Percentiles rank a stretch among this genome's conserved stretches.
Evolutionary conservation across 371 early-diverging fungal genomes (phyloP).

Genomic region (Lichtheimia corymbifera): DNA sequence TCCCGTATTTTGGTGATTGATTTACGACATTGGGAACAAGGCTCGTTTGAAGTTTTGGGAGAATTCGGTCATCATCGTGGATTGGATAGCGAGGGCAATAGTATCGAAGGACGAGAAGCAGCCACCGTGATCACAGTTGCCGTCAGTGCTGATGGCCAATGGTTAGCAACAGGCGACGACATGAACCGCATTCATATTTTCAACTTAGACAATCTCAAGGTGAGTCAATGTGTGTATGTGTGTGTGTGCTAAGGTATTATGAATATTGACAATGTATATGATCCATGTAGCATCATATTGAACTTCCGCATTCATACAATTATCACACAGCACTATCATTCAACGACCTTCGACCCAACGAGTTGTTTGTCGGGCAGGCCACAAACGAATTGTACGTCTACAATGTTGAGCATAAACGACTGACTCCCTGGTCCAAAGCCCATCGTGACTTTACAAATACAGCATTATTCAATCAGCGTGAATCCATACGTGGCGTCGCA

Average conservation of each 20-base stretch:
- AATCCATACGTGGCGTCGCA: slow-evolving; percentile 74
- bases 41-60: slow-evolving; percentile 53
- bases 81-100: slow-evolving; percentile 52
- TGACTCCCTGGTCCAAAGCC: slow-evolving; percentile 81
- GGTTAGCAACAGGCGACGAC: slow-evolving; percentile 81
- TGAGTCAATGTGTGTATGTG: slow-evolving; percentile 35
- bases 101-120: slow-evolving; percentile 45
- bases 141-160: slow-evolving; percentile 78
- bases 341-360: slow-evolving; percentile 60
- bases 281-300: slow-evolving; percentile 56
- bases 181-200: slow-evolving; percentile 75
- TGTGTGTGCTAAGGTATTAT: neutral
- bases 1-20: slow-evolving; percentile 67
- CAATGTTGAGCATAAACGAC: slow-evolving; percentile 66
- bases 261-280: slow-evolving; percentile 7
- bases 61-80: slow-evolving; percentile 67
- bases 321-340: slow-evolving; percentile 78
- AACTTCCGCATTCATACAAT: slow-evolving; percentile 68
- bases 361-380: slow-evolving; percentile 65
- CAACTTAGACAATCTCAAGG: slow-evolving; percentile 74
- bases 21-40: slow-evolving; percentile 56
- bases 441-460: slow-evolving; percentile 54
- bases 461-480: slow-evolving; percentile 58
- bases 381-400: slow-evolving; percentile 79
- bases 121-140: slow-evolving; percentile 66